phyloP scores from a whole-genome alignment of 805 yeast genomes.

The Candida tammaniensis region DNA sequence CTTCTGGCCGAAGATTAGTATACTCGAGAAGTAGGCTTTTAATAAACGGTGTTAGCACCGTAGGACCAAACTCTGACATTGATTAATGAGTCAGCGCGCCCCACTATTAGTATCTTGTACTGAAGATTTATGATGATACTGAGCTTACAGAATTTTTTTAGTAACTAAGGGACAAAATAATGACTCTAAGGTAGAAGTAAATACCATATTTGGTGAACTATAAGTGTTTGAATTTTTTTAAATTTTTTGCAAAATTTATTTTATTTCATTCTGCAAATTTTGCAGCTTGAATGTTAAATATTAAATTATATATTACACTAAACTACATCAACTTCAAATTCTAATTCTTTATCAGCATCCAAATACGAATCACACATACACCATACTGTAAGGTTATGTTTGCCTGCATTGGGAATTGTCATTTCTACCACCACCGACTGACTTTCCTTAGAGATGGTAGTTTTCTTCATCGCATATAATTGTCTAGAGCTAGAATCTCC shows the following conservation, averaged over 20 bases:
- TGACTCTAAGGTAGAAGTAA: too few relatives aligned
- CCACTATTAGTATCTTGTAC: too few relatives aligned
- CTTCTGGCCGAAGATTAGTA: constrained; percentile 59
- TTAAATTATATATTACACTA: constrained; percentile 6
- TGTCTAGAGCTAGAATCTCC: constrained; percentile 64
- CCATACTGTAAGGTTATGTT: constrained; percentile 68
- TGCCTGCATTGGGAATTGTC: constrained; percentile 58
- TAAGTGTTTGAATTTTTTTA: too few relatives aligned
- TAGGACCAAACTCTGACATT: constrained; percentile 12
- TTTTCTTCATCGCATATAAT: constrained; percentile 70
- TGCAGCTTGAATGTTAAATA: background rate
- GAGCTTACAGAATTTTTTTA: too few relatives aligned
- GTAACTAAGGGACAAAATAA: too few relatives aligned
- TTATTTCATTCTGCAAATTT: too few relatives aligned
- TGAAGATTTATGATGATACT: too few relatives aligned
- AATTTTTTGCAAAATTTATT: too few relatives aligned
- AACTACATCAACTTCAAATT: constrained; percentile 50
- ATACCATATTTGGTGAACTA: too few relatives aligned
- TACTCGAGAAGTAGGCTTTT: constrained; percentile 62
- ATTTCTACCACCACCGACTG: constrained; percentile 56
- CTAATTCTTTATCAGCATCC: constrained; percentile 88
- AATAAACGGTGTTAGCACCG: constrained; percentile 54
- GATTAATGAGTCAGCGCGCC: too few relatives aligned
- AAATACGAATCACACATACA: constrained; percentile 86
- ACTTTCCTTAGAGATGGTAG: constrained; percentile 48